Conservation (phyloP, 2,329 filamentous ascomycete species). For the Ceratocystis albifundus region DNA sequence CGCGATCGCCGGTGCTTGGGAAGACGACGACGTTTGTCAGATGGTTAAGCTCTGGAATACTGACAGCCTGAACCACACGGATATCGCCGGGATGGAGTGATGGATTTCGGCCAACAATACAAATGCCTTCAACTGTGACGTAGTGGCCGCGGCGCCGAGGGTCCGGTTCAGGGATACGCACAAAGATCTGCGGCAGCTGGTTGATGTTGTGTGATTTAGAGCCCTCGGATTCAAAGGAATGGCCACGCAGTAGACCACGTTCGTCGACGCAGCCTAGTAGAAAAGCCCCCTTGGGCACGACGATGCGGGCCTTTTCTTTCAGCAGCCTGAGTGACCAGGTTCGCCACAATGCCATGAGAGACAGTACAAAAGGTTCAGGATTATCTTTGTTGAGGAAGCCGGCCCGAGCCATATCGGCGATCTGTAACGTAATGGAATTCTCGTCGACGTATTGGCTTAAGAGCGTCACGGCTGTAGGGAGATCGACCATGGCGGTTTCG, state of each 20-base stretch:
- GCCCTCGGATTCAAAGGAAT: constrained; percentile 42
- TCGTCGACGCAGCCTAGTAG: constrained; percentile 85
- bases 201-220: constrained; percentile 35
- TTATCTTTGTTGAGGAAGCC: constrained; percentile 57
- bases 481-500: constrained; percentile 55
- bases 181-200: constrained; percentile 71
- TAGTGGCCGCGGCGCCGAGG: constrained; percentile 45
- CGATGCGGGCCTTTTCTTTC: constrained; percentile 83
- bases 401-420: constrained; percentile 65
- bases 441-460: constrained; percentile 70
- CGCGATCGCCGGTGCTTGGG: constrained; percentile 68
- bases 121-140: constrained; percentile 64
- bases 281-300: constrained; percentile 72
- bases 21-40: constrained; percentile 80
- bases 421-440: constrained; percentile 63
- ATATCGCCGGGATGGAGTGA: constrained; percentile 90
- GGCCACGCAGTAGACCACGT: constrained; percentile 60
- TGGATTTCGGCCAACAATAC: constrained; percentile 80
- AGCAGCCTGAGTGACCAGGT: constrained; percentile 81
- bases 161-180: constrained; percentile 60
- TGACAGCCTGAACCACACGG: constrained; percentile 72
- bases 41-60: constrained; percentile 60
- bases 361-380: constrained; percentile 69
- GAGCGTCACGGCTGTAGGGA: constrained; percentile 51
- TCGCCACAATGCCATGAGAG: constrained; percentile 71